A percentile compares a stretch with the other conserved stretches of the same genome.
phyloP scores from a whole-genome alignment of 139 green algal genomes.

The Astrephomene gubernaculifera region DNA sequence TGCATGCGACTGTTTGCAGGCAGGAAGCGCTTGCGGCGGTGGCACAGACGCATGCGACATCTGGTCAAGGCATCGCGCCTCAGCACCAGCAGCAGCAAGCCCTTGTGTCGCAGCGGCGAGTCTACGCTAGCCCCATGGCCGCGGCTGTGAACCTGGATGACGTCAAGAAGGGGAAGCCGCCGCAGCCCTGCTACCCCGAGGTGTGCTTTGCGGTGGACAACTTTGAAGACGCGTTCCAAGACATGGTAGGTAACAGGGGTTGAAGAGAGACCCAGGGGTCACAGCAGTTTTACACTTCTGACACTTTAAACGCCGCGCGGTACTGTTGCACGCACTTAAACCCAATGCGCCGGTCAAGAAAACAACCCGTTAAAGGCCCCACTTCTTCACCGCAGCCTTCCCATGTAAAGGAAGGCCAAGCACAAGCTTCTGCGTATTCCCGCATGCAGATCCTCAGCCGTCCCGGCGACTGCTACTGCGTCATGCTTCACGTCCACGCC shows the following conservation, averaged over 20 bases:
- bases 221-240: constrained; percentile 75
- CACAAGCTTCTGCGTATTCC: too few relatives aligned
- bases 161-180: constrained; percentile 35
- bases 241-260: constrained; percentile 58
- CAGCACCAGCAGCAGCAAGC: constrained; percentile 8
- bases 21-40: constrained; percentile 39
- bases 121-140: constrained; percentile 66
- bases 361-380: too few relatives aligned
- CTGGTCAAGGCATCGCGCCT: background rate
- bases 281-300: too few relatives aligned
- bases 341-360: too few relatives aligned
- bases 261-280: background rate
- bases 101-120: constrained; percentile 46
- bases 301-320: too few relatives aligned
- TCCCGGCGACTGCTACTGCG: constrained; percentile 71
- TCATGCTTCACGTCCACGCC: constrained; percentile 66
- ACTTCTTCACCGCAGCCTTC: too few relatives aligned
- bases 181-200: constrained; percentile 74
- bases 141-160: constrained; percentile 75
- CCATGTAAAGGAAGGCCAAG: too few relatives aligned
- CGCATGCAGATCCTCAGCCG: constrained; percentile 62
- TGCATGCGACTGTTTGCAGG: too few relatives aligned
- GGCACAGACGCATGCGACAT: constrained; percentile 35
- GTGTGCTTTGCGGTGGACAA: constrained; percentile 86
- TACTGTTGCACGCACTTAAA: too few relatives aligned